Base-by-base conservation (phyloP, 176 grass and related monocot species). In the Zizania latifolia region DNA sequence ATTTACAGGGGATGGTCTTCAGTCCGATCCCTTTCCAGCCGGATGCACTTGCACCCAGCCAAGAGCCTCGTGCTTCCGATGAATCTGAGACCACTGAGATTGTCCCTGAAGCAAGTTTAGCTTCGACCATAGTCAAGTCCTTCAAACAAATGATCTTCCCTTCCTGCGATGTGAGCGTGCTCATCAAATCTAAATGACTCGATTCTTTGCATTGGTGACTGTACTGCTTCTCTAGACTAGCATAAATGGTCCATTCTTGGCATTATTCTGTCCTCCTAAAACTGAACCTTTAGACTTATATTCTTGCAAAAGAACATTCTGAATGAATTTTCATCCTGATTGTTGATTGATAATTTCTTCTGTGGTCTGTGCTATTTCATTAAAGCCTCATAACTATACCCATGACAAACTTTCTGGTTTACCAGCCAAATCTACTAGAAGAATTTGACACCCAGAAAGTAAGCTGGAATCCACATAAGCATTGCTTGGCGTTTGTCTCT, bases 401-500 rank as follows among this genome's bases (percentile, higher is more conserved):
- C 36, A 66, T 32, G 64, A 43, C 5, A 10, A 19, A 72, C 3
- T 0, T 83, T 81, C 14, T 86, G 45, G 62, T 90, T 84, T 79
- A 51, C 53, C 86, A 98, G 94, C 80, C 88, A 81, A 92, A 81
- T 74, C 48, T 89, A 60, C 71, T 88, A 69, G 77, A 78, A 86
- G 81, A 98, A 83, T 58, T 89, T 71, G 81, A 88, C 73, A 86
- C 79, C n/a, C 91, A 94, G 79, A 90, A 81, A 86, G 80, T 93
- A 62, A 76, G 66, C 71, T 98, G 94, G 94, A 76, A 89, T 83
- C 83, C 31, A 5, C 84, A 94, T 69, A 93, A 92, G 44, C 86
- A 98, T 59, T 94, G 89, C 65, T 77, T 98, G 67, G 94, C 89
- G 41, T 98, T 98, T 65, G 76, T 98, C 33, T 98, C 91, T 73